Evolutionary conservation across 495 filamentous ascomycete species (phyloP), one percentile per base, ranked within the genome.

Genomic region (Clohesyomyces aquaticus): DNA sequence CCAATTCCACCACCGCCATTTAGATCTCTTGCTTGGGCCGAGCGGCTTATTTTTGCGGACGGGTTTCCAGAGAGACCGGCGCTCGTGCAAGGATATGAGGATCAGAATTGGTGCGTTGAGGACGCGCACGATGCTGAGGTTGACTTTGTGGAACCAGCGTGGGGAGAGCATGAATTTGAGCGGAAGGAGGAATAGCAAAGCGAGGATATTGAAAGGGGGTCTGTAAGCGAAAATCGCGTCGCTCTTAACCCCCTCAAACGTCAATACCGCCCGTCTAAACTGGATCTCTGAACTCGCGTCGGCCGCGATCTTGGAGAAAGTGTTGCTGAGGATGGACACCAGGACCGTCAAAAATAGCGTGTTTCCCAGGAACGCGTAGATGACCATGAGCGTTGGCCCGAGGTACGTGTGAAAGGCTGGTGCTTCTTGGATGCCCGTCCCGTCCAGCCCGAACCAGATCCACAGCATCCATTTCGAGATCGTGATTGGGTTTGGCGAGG

Each of bases 381-480:
- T 77, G 49, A 90, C 78, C 85, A 91, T 90, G 28, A 91, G 71
- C 25, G 81, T 77, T 4, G 88, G 88, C 0, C 88, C 88, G 2
- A 89, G 79, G 21, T 88, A 72, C 75, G 78, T 77, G 73, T 91
- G 88, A 61, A 91, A 85, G 23, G 85, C 82, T 26, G 76, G 80
- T 12, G 87, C 88, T 64, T 81, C 74, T 61, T 87, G 79, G 29
- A 91, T 86, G 3, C 88, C 88, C 1, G 86, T 89, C 9, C 87
- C 88, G 59, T 90, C 88, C 12, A 91, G 78, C 0, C 88, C 88
- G 63, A 91, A 91, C 88, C 88, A 91, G 56, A 91, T 88, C 80
- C 86, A 90, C 0, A 91, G 79, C 88, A 91, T 90, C 88, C 88
- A 91, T 71, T 89, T 89, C 42, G 82, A 81, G 57, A 91, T 88